These are phyloP conservation scores for Phallus indusiatus DNA, from an alignment of 768 basidiomycete species.

Conservation along the genomic window DNA sequence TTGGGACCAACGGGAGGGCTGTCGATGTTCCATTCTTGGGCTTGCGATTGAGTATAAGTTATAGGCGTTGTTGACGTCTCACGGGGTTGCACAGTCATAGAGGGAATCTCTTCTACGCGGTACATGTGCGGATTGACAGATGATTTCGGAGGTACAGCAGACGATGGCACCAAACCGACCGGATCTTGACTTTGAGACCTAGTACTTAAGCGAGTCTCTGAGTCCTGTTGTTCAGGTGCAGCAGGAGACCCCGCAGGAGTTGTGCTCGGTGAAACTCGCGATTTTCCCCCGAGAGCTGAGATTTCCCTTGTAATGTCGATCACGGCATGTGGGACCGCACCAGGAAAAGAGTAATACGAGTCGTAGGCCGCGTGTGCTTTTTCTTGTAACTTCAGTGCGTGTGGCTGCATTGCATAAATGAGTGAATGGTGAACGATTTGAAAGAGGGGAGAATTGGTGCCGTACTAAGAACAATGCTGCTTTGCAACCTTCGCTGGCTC, in stretches of 20 bases:
- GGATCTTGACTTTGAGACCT: too few relatives aligned
- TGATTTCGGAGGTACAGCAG: too few relatives aligned
- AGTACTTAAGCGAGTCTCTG: too few relatives aligned
- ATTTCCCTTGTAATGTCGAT: slow-evolving; percentile 3
- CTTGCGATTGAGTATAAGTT: too few relatives aligned
- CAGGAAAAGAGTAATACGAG: background rate
- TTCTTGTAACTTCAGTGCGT: background rate
- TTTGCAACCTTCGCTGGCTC: background rate
- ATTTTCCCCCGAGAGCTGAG: background rate
- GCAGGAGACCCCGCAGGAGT: background rate
- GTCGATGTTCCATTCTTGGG: background rate
- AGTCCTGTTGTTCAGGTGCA: background rate
- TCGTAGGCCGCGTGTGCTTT: slow-evolving; percentile 5
- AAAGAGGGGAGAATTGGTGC: background rate
- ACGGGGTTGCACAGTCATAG: too few relatives aligned
- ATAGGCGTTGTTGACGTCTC: too few relatives aligned
- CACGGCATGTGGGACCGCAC: background rate
- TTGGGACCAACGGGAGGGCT: background rate
- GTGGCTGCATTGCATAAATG: background rate
- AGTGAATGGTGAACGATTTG: background rate
- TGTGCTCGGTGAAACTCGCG: background rate
- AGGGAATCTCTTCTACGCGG: too few relatives aligned
- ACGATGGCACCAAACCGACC: too few relatives aligned
- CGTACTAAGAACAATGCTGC: background rate
- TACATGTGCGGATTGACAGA: too few relatives aligned